Evolutionary conservation across 2,329 filamentous ascomycete species (phyloP).

Genomic region (Fusarium multiceps): DNA sequence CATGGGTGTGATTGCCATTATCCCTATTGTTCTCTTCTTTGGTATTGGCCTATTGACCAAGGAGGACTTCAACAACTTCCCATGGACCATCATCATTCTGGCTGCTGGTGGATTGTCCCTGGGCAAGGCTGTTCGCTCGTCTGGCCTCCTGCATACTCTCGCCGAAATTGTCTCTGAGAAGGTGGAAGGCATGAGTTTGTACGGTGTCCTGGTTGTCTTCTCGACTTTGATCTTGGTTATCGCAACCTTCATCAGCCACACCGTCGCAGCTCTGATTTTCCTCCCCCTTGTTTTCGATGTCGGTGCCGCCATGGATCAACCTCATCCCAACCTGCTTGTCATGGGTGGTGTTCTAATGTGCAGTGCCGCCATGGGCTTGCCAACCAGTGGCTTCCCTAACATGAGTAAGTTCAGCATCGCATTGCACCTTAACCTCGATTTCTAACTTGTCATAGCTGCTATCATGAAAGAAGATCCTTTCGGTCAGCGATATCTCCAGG

Average conservation of each 20-base stretch:
- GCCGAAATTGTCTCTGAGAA: conserved; percentile 78
- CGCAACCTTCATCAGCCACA: conserved; percentile 97
- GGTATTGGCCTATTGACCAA: conserved; percentile 96
- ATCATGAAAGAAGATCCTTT: conserved; percentile 99
- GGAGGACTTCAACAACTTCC: conserved; percentile 99
- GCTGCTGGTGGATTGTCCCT: conserved; percentile 92
- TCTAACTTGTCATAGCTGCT: conserved; percentile 70
- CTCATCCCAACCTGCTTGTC: conserved; percentile 92
- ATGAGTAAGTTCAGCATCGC: conserved; percentile 81
- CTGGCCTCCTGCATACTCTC: conserved; percentile 89
- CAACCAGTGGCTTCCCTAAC: conserved; percentile 96
- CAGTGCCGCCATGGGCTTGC: conserved; percentile 93
- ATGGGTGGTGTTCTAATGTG: conserved; percentile 98
- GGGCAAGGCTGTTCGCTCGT: conserved; percentile 93
- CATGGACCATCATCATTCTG: conserved; percentile 99
- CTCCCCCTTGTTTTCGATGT: conserved; percentile 90
- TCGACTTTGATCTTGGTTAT: conserved; percentile 86
- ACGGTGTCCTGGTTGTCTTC: conserved; percentile 88
- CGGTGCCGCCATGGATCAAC: conserved; percentile 84
- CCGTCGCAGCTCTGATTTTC: conserved; percentile 94
- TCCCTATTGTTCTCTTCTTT: conserved; percentile 95
- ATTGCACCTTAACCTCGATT: not conserved
- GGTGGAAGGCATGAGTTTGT: conserved; percentile 84
- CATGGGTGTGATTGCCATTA: conserved; percentile 98
- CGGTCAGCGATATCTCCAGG: conserved; percentile 89